Evolutionary conservation across 1,139 yeast genomes (phyloP), one percentile per base, ranked within the genome.

Genomic region (Pneumocystis carinii): DNA sequence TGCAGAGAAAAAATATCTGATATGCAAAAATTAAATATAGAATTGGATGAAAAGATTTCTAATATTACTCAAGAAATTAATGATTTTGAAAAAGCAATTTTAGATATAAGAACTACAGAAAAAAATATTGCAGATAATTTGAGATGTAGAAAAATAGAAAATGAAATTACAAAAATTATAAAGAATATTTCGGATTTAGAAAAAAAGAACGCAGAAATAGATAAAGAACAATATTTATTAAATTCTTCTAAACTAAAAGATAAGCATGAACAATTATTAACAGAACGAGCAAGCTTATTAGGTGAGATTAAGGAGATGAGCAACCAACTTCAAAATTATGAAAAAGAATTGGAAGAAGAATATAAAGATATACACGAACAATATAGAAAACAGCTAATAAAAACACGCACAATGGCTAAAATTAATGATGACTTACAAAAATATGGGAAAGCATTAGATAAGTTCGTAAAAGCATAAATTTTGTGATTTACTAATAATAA

Each of bases 271-370:
- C 74, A 74, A 12, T 74, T 88, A 61, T 85, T 85, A 66, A 79
- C 90, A 0, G 81, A 82, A 62, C 96, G 6, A 85, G 90, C 35
- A 85, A 84, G 69, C 73, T 83, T 53, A 35, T 48, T 62, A 14
- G 99, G 98, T 39, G 97, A 92, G 73, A 80, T 88, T 56, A 84
- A 84, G 66, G 97, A 92, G 71, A 78, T 92, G 67, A 83, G 84
- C 62, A 89, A 84, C 68, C 96, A 90, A 71, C 79, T 86, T 7
- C 75, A 75, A 38, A 76, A 79, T 2, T 73, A 86, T 15, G 76
- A 79, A 48, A 72, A 73, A 10, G 96, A 89, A 69, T 76, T 92
- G 24, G 76, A 76, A 12, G 79, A 85, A 0, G 97, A 90, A 68
- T 94, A 83, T 70, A 79, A 81, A 63, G 81, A 84, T 68, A 82